phyloP scores from a whole-genome alignment of 176 grass and related monocot genomes.

The Aechmea fasciata region DNA sequence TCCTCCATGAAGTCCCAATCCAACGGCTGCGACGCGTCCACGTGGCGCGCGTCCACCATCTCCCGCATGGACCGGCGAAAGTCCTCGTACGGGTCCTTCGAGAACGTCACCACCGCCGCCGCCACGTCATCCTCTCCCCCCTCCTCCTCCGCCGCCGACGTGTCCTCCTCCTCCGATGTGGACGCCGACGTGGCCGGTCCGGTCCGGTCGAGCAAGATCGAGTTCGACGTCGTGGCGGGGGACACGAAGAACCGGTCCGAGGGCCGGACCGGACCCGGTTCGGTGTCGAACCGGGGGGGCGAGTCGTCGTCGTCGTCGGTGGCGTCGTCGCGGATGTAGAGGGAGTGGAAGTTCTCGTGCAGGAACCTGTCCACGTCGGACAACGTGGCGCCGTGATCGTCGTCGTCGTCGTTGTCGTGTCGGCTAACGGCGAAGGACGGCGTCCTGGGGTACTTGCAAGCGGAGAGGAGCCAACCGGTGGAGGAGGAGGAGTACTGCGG shows the following conservation, averaged over 20 bases:
- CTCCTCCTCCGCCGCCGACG: background rate
- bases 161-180: background rate
- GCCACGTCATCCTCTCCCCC: background rate
- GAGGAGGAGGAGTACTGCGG: slow-evolving; percentile 17
- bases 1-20: slow-evolving; percentile 94
- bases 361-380: slow-evolving; percentile 76
- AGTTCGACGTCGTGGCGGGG: background rate
- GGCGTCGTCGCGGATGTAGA: slow-evolving; percentile 33
- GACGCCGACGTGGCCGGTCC: background rate
- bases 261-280: background rate
- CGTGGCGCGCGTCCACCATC: slow-evolving; percentile 48
- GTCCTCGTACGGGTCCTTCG: slow-evolving; percentile 54
- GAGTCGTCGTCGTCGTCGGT: background rate
- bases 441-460: slow-evolving; percentile 59
- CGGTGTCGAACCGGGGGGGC: slow-evolving; percentile 3
- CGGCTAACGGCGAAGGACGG: slow-evolving; percentile 30
- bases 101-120: slow-evolving; percentile 43
- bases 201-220: background rate
- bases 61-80: slow-evolving; percentile 54
- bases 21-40: slow-evolving; percentile 14
- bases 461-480: slow-evolving; percentile 40
- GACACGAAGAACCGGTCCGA: slow-evolving; percentile 23
- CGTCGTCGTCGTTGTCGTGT: background rate
- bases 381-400: slow-evolving; percentile 45
- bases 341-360: slow-evolving; percentile 64